phyloP scores from a whole-genome alignment of 179 eudicot genomes.

The Dionaea muscipula region DNA sequence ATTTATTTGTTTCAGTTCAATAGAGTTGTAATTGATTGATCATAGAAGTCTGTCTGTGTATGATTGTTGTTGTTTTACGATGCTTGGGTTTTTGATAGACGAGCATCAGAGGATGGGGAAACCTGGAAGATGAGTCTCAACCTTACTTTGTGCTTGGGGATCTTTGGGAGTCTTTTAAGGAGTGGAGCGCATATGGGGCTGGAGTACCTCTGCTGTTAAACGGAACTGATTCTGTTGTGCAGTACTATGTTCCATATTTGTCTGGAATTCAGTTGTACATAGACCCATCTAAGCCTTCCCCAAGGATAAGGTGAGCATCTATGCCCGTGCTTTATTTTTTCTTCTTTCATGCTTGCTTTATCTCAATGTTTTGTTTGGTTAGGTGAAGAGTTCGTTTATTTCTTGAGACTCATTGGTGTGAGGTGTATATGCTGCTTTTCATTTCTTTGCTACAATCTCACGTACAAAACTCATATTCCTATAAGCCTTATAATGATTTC shows the following conservation, averaged over 20 bases:
- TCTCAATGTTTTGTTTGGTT: too few relatives aligned
- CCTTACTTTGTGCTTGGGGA: slow-evolving; percentile 38
- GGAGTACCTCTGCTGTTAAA: slow-evolving; percentile 40
- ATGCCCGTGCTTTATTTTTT: slow-evolving; percentile 1
- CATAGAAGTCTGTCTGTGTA: background rate
- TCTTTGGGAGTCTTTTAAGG: slow-evolving; percentile 35
- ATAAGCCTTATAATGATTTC: too few relatives aligned
- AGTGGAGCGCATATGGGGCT: slow-evolving; percentile 43
- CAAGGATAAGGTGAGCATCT: slow-evolving; percentile 25
- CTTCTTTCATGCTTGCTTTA: too few relatives aligned
- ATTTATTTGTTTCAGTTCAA: too few relatives aligned
- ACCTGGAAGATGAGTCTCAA: slow-evolving; percentile 20
- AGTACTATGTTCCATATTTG: slow-evolving; percentile 35
- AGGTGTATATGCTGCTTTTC: too few relatives aligned
- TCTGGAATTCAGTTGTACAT: slow-evolving; percentile 41
- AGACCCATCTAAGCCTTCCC: slow-evolving; percentile 27
- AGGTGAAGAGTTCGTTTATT: too few relatives aligned
- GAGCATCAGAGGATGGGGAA: slow-evolving; percentile 23
- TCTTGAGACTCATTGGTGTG: too few relatives aligned
- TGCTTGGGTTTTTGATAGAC: slow-evolving; percentile 10
- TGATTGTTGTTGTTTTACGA: background rate
- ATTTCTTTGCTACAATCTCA: too few relatives aligned
- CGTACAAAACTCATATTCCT: too few relatives aligned
- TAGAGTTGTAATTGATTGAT: too few relatives aligned
- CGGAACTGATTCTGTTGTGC: slow-evolving; percentile 32